Percentiles rank a stretch among this genome's conserved stretches.
Conservation (phyloP, 768 basidiomycete species). For the Fomitopsis serialis region DNA sequence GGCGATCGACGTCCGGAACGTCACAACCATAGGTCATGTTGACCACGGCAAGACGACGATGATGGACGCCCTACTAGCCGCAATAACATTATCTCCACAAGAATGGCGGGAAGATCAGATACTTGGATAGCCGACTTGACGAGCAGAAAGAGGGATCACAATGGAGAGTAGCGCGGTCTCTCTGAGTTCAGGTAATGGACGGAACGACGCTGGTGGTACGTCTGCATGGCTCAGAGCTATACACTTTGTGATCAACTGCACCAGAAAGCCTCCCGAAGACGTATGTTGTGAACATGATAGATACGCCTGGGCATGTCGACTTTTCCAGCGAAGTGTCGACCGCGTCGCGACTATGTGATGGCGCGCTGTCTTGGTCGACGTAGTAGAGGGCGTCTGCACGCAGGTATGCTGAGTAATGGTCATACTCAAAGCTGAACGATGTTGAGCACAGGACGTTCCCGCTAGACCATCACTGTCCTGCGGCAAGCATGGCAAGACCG, state of each 20-base stretch:
- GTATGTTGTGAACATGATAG: slow-evolving; percentile 92
- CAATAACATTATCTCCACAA: slow-evolving; percentile 92
- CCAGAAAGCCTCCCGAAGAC: slow-evolving; percentile 56
- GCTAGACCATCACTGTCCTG: slow-evolving; percentile 89
- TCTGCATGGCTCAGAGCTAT: slow-evolving; percentile 6
- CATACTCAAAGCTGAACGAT: neutral
- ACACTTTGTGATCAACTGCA: slow-evolving; percentile 26
- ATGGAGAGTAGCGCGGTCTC: slow-evolving; percentile 98
- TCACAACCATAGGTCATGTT: slow-evolving; percentile 85
- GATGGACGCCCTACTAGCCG: slow-evolving; percentile 92
- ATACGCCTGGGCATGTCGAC: slow-evolving; percentile 98
- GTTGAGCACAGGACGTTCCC: neutral
- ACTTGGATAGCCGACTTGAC: slow-evolving; percentile 92
- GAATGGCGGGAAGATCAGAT: slow-evolving; percentile 97
- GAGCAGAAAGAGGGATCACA: slow-evolving; percentile 98
- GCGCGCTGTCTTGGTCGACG: slow-evolving; percentile 92
- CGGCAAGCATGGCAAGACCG: slow-evolving; percentile 92
- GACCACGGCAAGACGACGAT: slow-evolving; percentile 97
- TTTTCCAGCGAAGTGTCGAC: slow-evolving; percentile 97
- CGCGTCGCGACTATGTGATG: slow-evolving; percentile 90
- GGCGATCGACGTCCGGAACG: slow-evolving; percentile 54
- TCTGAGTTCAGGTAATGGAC: slow-evolving; percentile 82
- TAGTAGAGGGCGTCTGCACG: slow-evolving; percentile 96
- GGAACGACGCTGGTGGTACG: slow-evolving; percentile 51
- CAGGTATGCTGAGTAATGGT: slow-evolving; percentile 52